Percentiles rank a stretch among this genome's conserved stretches.
Evolutionary conservation across 139 green algal species (phyloP).

Genomic region (Chlamydomonas sphaeroides): DNA sequence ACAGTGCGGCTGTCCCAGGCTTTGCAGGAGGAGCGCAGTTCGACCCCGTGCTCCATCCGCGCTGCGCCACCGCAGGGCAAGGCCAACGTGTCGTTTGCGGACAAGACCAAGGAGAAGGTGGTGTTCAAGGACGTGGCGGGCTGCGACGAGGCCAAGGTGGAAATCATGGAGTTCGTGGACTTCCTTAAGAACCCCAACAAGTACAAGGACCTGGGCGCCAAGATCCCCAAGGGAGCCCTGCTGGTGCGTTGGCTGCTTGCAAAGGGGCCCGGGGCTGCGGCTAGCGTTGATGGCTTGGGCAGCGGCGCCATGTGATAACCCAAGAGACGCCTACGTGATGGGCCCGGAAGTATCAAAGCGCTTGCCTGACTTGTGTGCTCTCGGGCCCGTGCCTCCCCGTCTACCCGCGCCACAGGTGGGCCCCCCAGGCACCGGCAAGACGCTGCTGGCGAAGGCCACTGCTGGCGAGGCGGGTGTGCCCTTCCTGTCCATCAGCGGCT

Average conservation of each 20-base stretch:
- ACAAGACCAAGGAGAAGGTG: constrained; percentile 92
- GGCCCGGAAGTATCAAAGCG: too few species aligned
- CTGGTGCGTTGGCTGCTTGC: too few species aligned
- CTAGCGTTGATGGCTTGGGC: too few species aligned
- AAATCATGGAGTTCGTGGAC: constrained; percentile 99
- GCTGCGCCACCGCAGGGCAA: constrained; percentile 12
- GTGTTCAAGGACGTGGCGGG: constrained; percentile 96
- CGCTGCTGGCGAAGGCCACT: constrained; percentile 94
- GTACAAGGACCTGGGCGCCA: constrained; percentile 84
- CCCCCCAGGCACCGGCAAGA: constrained; percentile 95
- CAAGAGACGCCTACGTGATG: too few species aligned
- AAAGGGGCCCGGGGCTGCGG: too few species aligned
- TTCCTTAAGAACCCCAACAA: constrained; percentile 91
- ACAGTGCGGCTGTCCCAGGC: too few species aligned
- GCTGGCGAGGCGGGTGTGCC: constrained; percentile 38
- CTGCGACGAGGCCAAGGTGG: constrained; percentile 94
- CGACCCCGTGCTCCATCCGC: too few species aligned
- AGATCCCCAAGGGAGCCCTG: constrained; percentile 94
- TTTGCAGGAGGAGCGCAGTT: too few species aligned
- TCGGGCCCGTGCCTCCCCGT: too few species aligned
- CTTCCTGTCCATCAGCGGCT: constrained; percentile 66
- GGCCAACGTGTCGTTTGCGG: constrained; percentile 61
- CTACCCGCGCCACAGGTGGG: constrained; percentile 6
- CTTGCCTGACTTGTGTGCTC: too few species aligned
- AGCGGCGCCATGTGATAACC: too few species aligned